Conservation (phyloP, 192 early-diverging fungal species). For the Coemansia sp. region DNA sequence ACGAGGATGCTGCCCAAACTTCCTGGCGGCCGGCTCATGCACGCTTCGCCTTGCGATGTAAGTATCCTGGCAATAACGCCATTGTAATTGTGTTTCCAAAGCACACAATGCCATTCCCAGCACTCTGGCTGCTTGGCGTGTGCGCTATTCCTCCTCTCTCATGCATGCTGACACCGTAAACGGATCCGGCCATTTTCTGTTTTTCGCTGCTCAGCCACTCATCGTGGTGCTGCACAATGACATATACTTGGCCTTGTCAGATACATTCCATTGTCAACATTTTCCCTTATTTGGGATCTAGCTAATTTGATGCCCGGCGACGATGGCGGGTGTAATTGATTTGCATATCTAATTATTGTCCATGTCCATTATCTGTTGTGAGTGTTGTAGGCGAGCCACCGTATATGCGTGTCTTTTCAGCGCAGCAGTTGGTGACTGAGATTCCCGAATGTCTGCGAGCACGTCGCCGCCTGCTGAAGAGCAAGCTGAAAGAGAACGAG, state of each 20-base stretch:
- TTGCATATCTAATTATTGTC: neutral
- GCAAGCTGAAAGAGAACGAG: conserved; percentile 71
- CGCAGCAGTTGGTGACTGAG: conserved; percentile 39
- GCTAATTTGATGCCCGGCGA: neutral
- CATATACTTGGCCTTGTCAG: neutral
- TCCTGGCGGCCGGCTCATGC: conserved; percentile 55
- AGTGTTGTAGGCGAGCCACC: conserved; percentile 43
- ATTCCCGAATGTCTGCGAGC: conserved; percentile 22
- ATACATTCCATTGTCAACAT: neutral
- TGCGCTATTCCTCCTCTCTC: neutral
- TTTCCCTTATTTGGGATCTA: neutral
- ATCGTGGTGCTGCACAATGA: conserved; percentile 3
- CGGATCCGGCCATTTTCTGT: neutral
- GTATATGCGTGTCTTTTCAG: conserved; percentile 34
- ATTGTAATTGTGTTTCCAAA: neutral
- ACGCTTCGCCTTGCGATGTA: conserved; percentile 54
- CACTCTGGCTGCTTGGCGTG: neutral
- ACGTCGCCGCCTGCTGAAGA: conserved; percentile 69
- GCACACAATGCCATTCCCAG: conserved; percentile 7
- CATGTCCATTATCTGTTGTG: neutral
- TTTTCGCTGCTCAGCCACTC: neutral
- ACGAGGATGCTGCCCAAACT: conserved; percentile 28
- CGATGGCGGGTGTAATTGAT: neutral
- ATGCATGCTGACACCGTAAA: neutral
- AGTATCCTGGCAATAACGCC: conserved; percentile 17